phyloP scores from a whole-genome alignment of 306 rosid genomes.

The Vachellia collinsii region DNA sequence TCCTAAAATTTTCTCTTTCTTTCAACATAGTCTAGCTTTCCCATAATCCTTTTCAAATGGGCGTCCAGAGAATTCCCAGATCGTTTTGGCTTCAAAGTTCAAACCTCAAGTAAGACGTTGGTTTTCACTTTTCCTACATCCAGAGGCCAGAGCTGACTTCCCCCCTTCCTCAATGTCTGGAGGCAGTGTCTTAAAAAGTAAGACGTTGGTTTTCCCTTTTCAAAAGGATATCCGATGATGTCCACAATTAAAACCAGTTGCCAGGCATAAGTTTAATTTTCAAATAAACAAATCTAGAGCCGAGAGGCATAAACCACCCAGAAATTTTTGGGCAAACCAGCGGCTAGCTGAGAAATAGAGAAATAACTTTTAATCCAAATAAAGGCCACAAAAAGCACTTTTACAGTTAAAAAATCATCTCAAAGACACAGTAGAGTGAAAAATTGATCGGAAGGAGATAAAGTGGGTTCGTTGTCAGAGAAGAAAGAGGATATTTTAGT shows the following conservation, averaged over 20 bases:
- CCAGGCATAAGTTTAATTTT: constrained; percentile 9
- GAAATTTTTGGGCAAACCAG: constrained; percentile 37
- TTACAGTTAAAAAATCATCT: constrained; percentile 16
- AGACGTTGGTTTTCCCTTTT: constrained; percentile 38
- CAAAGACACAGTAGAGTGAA: constrained; percentile 30
- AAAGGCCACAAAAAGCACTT: constrained; percentile 46
- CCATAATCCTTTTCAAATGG: constrained; percentile 44
- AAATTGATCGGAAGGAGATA: constrained; percentile 12
- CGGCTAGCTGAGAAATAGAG: constrained; percentile 38
- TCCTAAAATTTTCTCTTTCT: constrained; percentile 35
- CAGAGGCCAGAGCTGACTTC: constrained; percentile 48
- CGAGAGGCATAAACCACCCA: constrained; percentile 23
- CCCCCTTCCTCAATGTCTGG: constrained; percentile 29
- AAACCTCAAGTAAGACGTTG: constrained; percentile 49
- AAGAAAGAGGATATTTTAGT: constrained; percentile 32
- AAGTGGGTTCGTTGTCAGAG: constrained; percentile 17
- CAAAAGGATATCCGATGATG: constrained; percentile 32
- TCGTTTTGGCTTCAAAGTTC: constrained; percentile 42
- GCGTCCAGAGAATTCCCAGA: constrained; percentile 39
- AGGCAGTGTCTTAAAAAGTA: constrained; percentile 37
- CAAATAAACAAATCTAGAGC: constrained; percentile 19
- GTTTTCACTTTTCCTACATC: constrained; percentile 51
- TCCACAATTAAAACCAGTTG: constrained; percentile 3
- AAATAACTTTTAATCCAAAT: constrained; percentile 37
- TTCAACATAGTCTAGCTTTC: constrained; percentile 33